Base-by-base conservation (phyloP, 495 filamentous ascomycete species). In the Ascobolus immersus region DNA sequence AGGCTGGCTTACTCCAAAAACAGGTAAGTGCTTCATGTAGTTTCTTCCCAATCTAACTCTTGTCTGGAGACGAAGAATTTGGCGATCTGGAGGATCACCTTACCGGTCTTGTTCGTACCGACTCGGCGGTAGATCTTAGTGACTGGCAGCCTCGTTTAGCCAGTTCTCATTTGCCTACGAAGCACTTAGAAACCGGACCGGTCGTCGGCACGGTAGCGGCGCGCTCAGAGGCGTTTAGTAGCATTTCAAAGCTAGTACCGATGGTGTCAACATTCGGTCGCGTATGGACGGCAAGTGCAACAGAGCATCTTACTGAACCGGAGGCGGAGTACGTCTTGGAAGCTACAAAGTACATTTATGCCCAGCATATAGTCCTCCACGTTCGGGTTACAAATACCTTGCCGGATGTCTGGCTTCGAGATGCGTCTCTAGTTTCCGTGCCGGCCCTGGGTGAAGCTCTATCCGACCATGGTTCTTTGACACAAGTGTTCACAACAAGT, bases 351-450 rank as follows among this genome's bases (percentile, higher is more conserved):
- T 89, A 99, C 44, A 73, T 94, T 45, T 94, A 91, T 69, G 84
- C 82, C 53, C 77, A 91, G 49, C 76, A 94, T 45, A 64, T 94
- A 41, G 89, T 99, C 10, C 56, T 99, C 32, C 89, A 99, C 52
- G 94, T 90, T 55, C 78, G 93, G 45, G 69, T 99, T 52, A 93
- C 92, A 60, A 99, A 99, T 57, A 99, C 89, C 3, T 66, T 99
- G 11, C 69, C 76, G 2, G 79, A 81, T 36, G 84, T 77, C 28
- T 65, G 94, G 29, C 59, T 99, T 24, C 73, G 86, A 44, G 80
- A 93, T 32, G 81, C 93, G 22, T 79, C 78, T 4, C 73, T 96
- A 29, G 64, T 80, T 9, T 71, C 76, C n/a, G 72, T 76, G 0
- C 78, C 86, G 1, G 62, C 75, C 0, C 78, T 84, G 22, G 77